These are phyloP conservation scores for Cunninghamia lanceolata DNA, from an alignment of 75 land plant genomes.

Conservation along the genomic window DNA sequence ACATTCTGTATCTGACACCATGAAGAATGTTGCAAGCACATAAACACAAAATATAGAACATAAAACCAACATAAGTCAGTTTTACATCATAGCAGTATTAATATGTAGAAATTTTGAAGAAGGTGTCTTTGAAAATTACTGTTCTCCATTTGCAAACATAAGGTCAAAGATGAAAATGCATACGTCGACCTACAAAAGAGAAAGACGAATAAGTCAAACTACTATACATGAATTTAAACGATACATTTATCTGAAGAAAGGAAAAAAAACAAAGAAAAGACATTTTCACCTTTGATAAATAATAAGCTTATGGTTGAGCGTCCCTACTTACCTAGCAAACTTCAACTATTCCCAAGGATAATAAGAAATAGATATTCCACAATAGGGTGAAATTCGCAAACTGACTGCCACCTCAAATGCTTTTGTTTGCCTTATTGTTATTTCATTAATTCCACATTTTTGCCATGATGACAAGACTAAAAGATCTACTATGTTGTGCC, in stretches of 20 bases:
- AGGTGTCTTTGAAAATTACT: slow-evolving; percentile 34
- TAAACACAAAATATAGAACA: neutral
- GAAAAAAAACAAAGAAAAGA: neutral
- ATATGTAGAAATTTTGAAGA: neutral
- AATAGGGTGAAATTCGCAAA: no score
- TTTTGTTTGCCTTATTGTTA: neutral
- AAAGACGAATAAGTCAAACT: neutral
- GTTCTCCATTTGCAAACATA: slow-evolving; percentile 79
- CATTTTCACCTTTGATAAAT: neutral
- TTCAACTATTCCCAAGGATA: neutral
- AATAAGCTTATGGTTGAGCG: neutral
- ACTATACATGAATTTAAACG: neutral
- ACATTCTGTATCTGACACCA: neutral
- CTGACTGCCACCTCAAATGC: neutral
- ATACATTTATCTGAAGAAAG: neutral
- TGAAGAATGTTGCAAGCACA: neutral
- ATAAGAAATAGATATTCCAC: neutral
- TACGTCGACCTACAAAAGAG: slow-evolving; percentile 70
- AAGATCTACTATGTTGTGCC: no score
- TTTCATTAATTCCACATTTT: neutral
- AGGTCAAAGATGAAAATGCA: slow-evolving; percentile 87
- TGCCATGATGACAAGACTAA: no score
- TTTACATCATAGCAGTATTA: neutral
- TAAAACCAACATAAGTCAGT: neutral
- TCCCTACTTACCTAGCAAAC: neutral